Evolutionary conservation across 345 rosid genomes (phyloP).

Genomic region (Triadica sebifera): DNA sequence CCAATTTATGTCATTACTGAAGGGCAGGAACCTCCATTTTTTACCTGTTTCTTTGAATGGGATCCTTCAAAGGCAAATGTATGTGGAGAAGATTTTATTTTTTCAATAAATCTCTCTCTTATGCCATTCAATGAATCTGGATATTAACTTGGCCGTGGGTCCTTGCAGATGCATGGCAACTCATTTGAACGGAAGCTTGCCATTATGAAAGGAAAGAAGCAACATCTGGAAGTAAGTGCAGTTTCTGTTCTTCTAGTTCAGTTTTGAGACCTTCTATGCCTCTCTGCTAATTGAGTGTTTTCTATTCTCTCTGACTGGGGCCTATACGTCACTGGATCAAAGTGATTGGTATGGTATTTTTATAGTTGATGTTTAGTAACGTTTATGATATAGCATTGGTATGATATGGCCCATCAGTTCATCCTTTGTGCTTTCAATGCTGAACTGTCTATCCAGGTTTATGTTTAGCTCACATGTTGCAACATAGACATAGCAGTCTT

Average conservation of each 20-base stretch:
- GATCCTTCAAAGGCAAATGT: conserved; percentile 68
- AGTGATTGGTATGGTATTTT: background rate
- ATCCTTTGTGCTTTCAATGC: background rate
- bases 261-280: background rate
- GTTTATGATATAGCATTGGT: background rate
- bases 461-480: background rate
- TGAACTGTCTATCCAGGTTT: background rate
- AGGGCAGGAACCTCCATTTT: conserved; percentile 74
- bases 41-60: conserved; percentile 80
- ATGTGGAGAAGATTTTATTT: conserved; percentile 24
- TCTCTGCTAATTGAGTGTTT: background rate
- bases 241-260: background rate
- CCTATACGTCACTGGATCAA: background rate
- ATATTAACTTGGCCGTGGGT: conserved; percentile 13
- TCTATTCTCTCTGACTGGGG: background rate
- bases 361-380: background rate
- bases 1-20: conserved; percentile 68
- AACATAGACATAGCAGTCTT: background rate
- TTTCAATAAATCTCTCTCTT: background rate
- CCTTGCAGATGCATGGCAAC: conserved; percentile 72
- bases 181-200: conserved; percentile 90
- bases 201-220: conserved; percentile 51
- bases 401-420: too few relatives aligned
- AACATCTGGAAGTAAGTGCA: conserved; percentile 44
- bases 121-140: conserved; percentile 1